A percentile compares a stretch with the other conserved stretches of the same genome.
Evolutionary conservation across 345 rosid genomes (phyloP).

Genomic region (Lepidium didymum): DNA sequence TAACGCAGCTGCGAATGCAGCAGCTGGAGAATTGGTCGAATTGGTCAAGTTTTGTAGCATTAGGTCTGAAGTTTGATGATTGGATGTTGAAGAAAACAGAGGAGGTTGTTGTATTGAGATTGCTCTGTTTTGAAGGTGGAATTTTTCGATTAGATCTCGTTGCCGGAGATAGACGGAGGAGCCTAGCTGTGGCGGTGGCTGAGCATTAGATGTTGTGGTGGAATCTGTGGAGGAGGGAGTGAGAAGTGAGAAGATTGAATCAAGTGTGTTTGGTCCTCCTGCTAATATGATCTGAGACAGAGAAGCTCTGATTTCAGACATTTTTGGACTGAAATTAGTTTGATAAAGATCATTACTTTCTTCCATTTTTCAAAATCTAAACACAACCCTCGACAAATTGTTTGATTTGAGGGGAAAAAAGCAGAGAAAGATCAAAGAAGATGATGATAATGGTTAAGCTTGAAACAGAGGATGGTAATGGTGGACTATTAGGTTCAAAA

Average conservation of each 20-base stretch:
- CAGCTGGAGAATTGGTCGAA: background rate
- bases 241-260: slow-evolving; percentile 69
- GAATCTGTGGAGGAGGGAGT: slow-evolving; percentile 27
- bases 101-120: slow-evolving; percentile 23
- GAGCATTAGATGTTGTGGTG: slow-evolving; percentile 22
- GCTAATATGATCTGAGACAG: slow-evolving; percentile 68
- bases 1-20: slow-evolving; percentile 20
- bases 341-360: slow-evolving; percentile 22
- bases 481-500: background rate
- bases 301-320: slow-evolving; percentile 43
- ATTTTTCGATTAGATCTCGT: slow-evolving; percentile 64
- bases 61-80: slow-evolving; percentile 6
- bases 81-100: slow-evolving; percentile 23
- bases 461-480: background rate
- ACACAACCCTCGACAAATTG: background rate
- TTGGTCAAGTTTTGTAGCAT: background rate
- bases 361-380: slow-evolving; percentile 26
- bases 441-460: slow-evolving; percentile 1
- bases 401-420: background rate
- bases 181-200: slow-evolving; percentile 51
- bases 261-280: slow-evolving; percentile 71
- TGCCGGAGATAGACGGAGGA: slow-evolving; percentile 85
- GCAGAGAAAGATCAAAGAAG: background rate
- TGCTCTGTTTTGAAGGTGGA: slow-evolving; percentile 44
- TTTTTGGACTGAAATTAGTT: slow-evolving; percentile 13